phyloP scores from a whole-genome alignment of 306 rosid genomes.

The Pterocarpus macrocarpus region DNA sequence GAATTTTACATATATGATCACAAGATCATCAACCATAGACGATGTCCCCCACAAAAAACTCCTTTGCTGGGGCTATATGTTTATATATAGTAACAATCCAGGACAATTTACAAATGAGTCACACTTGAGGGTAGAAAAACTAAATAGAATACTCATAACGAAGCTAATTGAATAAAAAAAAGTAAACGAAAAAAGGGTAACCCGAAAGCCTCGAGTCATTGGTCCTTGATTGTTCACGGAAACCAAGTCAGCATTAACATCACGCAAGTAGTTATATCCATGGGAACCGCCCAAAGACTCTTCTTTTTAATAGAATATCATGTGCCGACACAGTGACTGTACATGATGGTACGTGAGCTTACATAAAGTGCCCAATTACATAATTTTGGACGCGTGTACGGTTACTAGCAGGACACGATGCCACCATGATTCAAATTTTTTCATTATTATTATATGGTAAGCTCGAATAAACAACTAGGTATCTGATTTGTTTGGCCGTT shows the following conservation, averaged over 20 bases:
- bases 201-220: neutral
- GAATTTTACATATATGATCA: too few species aligned
- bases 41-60: too few species aligned
- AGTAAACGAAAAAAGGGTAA: neutral
- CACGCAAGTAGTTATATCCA: slow-evolving; percentile 2
- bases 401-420: neutral
- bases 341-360: neutral
- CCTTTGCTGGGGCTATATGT: neutral
- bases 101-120: neutral
- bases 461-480: neutral
- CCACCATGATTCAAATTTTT: neutral
- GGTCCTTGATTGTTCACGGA: slow-evolving; percentile 23
- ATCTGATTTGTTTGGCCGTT: slow-evolving; percentile 39
- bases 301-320: slow-evolving; percentile 36
- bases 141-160: neutral
- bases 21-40: too few species aligned
- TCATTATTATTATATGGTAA: neutral
- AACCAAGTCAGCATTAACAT: slow-evolving; percentile 31
- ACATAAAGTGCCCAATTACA: slow-evolving; percentile 15
- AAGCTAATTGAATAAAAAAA: slow-evolving; percentile 2
- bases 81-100: neutral
- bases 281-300: slow-evolving; percentile 55
- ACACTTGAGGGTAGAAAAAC: neutral
- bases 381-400: slow-evolving; percentile 45
- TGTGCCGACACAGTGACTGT: slow-evolving; percentile 41